phyloP scores from a whole-genome alignment of 1,284 basidiomycete species.

The Cutaneotrichosporon sp. region DNA sequence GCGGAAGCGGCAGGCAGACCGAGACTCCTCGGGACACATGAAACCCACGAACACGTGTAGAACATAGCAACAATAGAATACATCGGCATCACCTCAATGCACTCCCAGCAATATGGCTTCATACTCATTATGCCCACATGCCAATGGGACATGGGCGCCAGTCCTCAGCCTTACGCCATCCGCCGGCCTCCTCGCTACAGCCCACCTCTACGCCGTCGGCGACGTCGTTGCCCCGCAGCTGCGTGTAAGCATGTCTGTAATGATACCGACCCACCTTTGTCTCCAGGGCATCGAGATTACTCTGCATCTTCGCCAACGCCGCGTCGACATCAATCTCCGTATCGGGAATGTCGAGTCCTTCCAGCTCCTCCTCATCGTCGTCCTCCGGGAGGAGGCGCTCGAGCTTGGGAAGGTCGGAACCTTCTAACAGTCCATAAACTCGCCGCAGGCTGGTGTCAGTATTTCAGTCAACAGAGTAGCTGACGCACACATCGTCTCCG shows the following conservation, averaged over 20 bases:
- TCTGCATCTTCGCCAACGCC: constrained; percentile 13
- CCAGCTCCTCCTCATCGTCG: constrained; percentile 10
- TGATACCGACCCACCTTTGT: constrained; percentile 1
- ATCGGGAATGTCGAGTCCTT: constrained; percentile 15
- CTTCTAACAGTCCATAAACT: constrained; percentile 6
- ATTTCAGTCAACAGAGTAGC: background rate
- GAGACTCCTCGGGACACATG: too few relatives aligned
- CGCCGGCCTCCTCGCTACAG: background rate
- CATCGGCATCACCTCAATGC: background rate
- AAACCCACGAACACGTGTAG: too few relatives aligned
- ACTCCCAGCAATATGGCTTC: too few relatives aligned
- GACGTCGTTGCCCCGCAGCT: constrained; percentile 1
- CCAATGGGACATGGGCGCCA: constrained; percentile 19
- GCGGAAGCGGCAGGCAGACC: too few relatives aligned
- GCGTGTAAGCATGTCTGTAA: background rate
- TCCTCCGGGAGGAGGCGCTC: constrained; percentile 3
- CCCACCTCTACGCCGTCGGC: background rate
- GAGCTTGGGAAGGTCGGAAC: background rate
- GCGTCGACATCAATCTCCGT: constrained; percentile 9
- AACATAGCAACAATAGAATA: background rate
- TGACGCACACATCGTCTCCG: constrained; percentile 14
- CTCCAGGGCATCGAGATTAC: constrained; percentile 11
- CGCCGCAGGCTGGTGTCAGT: constrained; percentile 9
- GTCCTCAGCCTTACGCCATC: constrained; percentile 8
- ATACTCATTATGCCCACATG: constrained; percentile 16